These are phyloP conservation scores for Trypanosoma scelopori DNA, from an alignment of 208 protist species.

Conservation along the genomic window DNA sequence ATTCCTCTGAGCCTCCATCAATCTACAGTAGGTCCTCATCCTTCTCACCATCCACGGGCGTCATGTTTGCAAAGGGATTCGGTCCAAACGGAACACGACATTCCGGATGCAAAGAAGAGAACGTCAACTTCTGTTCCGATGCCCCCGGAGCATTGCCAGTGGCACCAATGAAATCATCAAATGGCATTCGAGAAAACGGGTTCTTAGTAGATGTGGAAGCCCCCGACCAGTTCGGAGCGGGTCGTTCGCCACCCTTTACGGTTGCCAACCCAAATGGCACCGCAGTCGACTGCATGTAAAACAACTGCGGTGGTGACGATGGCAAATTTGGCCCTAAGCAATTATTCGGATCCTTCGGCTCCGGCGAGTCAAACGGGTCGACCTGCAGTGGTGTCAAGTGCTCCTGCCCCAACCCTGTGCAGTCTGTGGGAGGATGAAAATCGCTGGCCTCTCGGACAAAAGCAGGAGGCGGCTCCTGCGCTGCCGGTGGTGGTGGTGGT, in stretches of 20 bases:
- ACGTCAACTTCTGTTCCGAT: neutral
- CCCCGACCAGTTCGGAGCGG: neutral
- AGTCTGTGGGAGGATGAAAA: neutral
- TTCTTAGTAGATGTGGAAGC: neutral
- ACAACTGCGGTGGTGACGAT: neutral
- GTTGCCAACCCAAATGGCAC: neutral
- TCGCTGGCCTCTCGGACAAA: neutral
- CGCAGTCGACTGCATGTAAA: neutral
- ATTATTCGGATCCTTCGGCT: neutral
- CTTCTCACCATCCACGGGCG: neutral
- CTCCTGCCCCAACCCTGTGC: neutral
- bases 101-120: neutral
- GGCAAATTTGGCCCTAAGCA: neutral
- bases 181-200: neutral
- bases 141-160: neutral
- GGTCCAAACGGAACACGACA: neutral
- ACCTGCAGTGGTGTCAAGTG: neutral
- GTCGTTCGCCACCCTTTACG: neutral
- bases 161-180: neutral
- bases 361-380: neutral
- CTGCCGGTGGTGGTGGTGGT: neutral
- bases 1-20: neutral
- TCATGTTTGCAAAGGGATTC: slow-evolving; percentile 31
- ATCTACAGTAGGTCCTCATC: slow-evolving; percentile 3
- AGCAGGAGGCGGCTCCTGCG: neutral